Evolutionary conservation across 1,139 yeast genomes (phyloP).

Genomic region (Diutina pseudorugosa): DNA sequence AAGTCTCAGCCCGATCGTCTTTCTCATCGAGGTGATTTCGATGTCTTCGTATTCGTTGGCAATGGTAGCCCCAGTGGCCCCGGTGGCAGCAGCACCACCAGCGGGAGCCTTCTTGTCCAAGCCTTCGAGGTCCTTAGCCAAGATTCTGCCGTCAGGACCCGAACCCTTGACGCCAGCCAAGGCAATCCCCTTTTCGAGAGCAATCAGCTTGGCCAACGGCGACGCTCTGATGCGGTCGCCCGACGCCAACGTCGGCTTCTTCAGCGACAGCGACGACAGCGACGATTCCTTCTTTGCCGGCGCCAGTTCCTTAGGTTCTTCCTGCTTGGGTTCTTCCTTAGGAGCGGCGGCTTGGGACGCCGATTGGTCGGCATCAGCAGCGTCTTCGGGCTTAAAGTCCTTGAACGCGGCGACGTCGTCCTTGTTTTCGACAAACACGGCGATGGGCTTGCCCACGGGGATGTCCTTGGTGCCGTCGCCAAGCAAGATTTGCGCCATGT

Average conservation of each 20-base stretch:
- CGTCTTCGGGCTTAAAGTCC: slow-evolving; percentile 75
- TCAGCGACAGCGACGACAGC: slow-evolving; percentile 12
- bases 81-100: slow-evolving; percentile 20
- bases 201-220: slow-evolving; percentile 88
- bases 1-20: slow-evolving; percentile 83
- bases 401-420: slow-evolving; percentile 81
- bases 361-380: slow-evolving; percentile 34
- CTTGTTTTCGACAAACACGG: slow-evolving; percentile 86
- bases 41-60: slow-evolving; percentile 61
- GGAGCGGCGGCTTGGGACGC: slow-evolving; percentile 14
- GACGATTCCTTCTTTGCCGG: slow-evolving; percentile 11
- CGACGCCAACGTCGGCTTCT: slow-evolving; percentile 11
- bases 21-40: slow-evolving; percentile 87
- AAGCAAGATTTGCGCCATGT: slow-evolving; percentile 77
- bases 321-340: slow-evolving; percentile 11
- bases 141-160: slow-evolving; percentile 92
- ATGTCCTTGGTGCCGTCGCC: slow-evolving; percentile 83
- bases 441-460: slow-evolving; percentile 91
- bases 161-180: slow-evolving; percentile 79
- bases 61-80: slow-evolving; percentile 40
- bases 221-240: slow-evolving; percentile 80
- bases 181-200: slow-evolving; percentile 85
- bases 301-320: slow-evolving; percentile 11
- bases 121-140: slow-evolving; percentile 80
- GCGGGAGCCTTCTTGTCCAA: slow-evolving; percentile 29